These are phyloP conservation scores for Podospora comata DNA, from an alignment of 495 filamentous ascomycete genomes.

Conservation along the genomic window DNA sequence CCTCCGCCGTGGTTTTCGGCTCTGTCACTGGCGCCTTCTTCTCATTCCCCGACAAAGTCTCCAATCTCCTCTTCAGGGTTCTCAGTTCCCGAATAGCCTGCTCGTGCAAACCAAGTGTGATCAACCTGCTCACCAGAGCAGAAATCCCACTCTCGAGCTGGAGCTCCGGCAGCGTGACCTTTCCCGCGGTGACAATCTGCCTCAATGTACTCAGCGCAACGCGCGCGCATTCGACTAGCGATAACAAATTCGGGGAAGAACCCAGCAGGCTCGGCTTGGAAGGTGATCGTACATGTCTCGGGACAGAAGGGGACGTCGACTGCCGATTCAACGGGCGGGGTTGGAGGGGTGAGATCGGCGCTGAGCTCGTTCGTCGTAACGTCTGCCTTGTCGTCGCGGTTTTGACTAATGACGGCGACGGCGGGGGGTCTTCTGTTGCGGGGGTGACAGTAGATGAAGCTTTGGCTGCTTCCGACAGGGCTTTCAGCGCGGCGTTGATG, in stretches of 20 bases:
- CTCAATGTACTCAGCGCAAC: conserved; percentile 69
- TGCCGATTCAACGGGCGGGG: conserved; percentile 53
- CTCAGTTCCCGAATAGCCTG: conserved; percentile 75
- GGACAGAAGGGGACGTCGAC: conserved; percentile 42
- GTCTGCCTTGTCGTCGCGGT: conserved; percentile 32
- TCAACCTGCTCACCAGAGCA: conserved; percentile 66
- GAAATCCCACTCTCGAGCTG: conserved; percentile 85
- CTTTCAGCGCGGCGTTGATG: conserved; percentile 72
- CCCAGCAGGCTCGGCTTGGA: conserved; percentile 25
- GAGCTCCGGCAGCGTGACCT: conserved; percentile 53
- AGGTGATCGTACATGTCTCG: conserved; percentile 31
- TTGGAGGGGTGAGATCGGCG: conserved; percentile 50
- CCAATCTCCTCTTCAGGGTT: conserved; percentile 62
- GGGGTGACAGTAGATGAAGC: conserved; percentile 19
- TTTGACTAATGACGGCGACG: conserved; percentile 30
- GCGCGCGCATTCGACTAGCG: conserved; percentile 70
- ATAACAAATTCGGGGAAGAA: conserved; percentile 32
- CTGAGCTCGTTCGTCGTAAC: conserved; percentile 46
- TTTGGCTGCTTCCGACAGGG: conserved; percentile 71
- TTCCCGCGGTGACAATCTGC: conserved; percentile 50
- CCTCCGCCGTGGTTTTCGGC: conserved; percentile 39
- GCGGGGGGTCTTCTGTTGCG: conserved; percentile 14
- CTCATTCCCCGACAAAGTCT: conserved; percentile 34
- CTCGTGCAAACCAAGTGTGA: conserved; percentile 69
- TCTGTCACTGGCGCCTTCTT: conserved; percentile 28